Conservation (phyloP, 176 grass and related monocot species). For the Musa acuminata region DNA sequence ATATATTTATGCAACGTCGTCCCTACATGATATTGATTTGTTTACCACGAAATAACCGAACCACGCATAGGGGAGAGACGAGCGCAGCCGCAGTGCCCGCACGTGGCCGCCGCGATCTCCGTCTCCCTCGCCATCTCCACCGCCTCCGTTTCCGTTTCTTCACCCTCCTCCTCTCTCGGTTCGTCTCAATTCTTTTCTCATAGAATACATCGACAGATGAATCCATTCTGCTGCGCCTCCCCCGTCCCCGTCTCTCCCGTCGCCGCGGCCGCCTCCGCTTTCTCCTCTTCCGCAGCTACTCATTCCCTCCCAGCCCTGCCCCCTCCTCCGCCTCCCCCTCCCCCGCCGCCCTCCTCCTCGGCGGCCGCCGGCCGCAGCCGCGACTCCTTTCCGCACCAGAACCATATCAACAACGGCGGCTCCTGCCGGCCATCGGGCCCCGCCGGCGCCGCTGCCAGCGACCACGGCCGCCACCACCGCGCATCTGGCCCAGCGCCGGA, state of each 20-base stretch:
- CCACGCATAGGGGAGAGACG: no score
- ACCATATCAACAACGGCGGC: constrained; percentile 2
- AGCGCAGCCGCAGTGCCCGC: neutral
- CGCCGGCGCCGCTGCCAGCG: constrained; percentile 11
- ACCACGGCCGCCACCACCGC: neutral
- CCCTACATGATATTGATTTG: no score
- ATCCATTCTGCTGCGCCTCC: constrained; percentile 88
- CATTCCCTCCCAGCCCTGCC: constrained; percentile 5
- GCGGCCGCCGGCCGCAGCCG: constrained; percentile 16
- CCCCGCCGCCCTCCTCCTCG: constrained; percentile 24
- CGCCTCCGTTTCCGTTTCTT: neutral
- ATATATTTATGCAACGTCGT: no score
- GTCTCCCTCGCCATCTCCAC: neutral
- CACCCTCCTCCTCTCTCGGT: neutral
- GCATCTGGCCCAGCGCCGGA: neutral
- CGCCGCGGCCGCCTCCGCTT: constrained; percentile 24
- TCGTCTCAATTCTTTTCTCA: no score
- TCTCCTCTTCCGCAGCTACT: constrained; percentile 8
- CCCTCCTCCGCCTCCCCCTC: constrained; percentile 26
- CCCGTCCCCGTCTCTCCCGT: constrained; percentile 70
- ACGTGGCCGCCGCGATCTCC: neutral
- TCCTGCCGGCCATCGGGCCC: neutral
- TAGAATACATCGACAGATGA: constrained; percentile 26
- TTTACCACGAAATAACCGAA: no score
- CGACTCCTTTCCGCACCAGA: constrained; percentile 13